Percentiles rank a stretch among this genome's conserved stretches.
These are phyloP conservation scores for Chrysoporthe austroafricana DNA, from an alignment of 2,329 filamentous ascomycete species.

Conservation along the genomic window DNA sequence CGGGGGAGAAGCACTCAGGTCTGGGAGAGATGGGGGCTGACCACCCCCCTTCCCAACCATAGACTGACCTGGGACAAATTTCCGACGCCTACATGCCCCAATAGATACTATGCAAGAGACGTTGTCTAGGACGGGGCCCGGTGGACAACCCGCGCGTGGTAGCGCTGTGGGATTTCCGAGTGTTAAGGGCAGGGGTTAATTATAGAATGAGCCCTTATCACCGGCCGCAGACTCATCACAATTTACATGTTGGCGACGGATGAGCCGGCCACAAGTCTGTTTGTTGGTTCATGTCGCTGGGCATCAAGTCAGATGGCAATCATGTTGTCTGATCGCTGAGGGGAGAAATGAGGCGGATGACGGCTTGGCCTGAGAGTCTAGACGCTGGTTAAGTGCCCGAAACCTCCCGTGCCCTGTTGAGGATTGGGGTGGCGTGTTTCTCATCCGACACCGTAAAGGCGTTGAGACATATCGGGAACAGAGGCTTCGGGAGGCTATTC, in stretches of 20 bases:
- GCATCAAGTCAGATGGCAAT: slow-evolving; percentile 12
- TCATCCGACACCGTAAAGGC: slow-evolving; percentile 3
- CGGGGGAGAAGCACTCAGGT: not conserved
- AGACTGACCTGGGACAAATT: too few species aligned
- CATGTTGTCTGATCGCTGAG: slow-evolving; percentile 19
- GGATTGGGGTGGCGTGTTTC: slow-evolving; percentile 18
- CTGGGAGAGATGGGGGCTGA: not conserved
- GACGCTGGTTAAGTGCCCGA: slow-evolving; percentile 1
- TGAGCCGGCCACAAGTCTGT: not conserved
- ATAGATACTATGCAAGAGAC: too few species aligned
- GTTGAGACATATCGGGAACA: slow-evolving; percentile 14
- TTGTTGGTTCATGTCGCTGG: not conserved
- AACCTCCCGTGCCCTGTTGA: not conserved
- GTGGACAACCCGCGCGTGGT: not conserved
- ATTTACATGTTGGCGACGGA: too few species aligned
- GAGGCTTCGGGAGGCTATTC: slow-evolving; percentile 17
- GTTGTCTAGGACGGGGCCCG: not conserved
- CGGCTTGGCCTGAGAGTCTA: not conserved
- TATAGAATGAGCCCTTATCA: not conserved
- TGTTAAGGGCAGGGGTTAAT: not conserved
- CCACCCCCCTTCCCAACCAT: not conserved
- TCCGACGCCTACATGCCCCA: too few species aligned
- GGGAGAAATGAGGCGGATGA: not conserved
- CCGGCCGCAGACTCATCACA: too few species aligned
- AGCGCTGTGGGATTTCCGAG: not conserved